These are phyloP conservation scores for Malus hybrid DNA, from an alignment of 331 rosid species.

Conservation along the genomic window DNA sequence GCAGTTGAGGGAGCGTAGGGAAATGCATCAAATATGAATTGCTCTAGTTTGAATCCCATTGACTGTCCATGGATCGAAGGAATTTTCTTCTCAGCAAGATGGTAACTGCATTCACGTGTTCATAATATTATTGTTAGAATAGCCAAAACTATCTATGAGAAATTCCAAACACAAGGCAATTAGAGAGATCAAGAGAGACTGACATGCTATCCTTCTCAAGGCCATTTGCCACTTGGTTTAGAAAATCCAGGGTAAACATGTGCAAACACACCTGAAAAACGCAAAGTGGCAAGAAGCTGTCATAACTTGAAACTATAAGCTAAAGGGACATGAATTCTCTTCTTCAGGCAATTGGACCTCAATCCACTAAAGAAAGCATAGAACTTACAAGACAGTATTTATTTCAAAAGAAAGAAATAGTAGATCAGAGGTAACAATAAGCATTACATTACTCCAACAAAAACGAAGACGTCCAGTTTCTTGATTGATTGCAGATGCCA, in stretches of 20 bases:
- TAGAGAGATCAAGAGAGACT: slow-evolving; percentile 22
- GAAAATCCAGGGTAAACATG: slow-evolving; percentile 95
- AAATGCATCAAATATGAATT: slow-evolving; percentile 92
- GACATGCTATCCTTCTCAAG: slow-evolving; percentile 96
- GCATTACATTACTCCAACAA: slow-evolving; percentile 96
- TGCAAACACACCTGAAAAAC: slow-evolving; percentile 83
- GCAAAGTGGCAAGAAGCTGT: not conserved
- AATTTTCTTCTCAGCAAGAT: slow-evolving; percentile 93
- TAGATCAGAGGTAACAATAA: slow-evolving; percentile 15
- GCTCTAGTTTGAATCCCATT: slow-evolving; percentile 80
- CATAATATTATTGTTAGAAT: slow-evolving; percentile 17
- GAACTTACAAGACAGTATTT: not conserved
- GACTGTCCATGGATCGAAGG: slow-evolving; percentile 79
- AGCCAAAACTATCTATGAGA: not conserved
- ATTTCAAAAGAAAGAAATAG: not conserved
- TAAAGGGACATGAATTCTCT: not conserved
- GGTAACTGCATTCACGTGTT: slow-evolving; percentile 52
- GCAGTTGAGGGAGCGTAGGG: slow-evolving; percentile 96
- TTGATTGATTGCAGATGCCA: slow-evolving; percentile 89
- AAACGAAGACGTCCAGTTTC: slow-evolving; percentile 89
- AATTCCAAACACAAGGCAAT: not conserved
- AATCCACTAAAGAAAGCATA: not conserved
- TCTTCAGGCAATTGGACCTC: not conserved
- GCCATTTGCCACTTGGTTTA: slow-evolving; percentile 93
- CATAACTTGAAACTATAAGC: not conserved